phyloP scores from a whole-genome alignment of 1,284 basidiomycete species.

The Trichosporon coremiiforme region DNA sequence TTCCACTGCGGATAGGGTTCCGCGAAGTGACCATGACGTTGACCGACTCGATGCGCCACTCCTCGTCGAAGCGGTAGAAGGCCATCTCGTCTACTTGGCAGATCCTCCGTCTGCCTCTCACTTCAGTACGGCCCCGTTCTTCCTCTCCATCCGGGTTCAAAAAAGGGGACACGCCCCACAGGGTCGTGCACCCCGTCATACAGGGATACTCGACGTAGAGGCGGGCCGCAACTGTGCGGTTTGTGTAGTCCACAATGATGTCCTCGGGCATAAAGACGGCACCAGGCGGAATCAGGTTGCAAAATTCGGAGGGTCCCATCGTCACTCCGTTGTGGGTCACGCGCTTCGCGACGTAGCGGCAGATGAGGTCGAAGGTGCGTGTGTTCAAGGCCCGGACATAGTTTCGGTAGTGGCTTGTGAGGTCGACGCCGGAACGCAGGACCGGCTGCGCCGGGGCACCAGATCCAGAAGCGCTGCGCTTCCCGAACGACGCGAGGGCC shows the following conservation, averaged over 20 bases:
- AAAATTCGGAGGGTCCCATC: conserved; percentile 6
- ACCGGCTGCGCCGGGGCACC: not conserved
- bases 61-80: conserved; percentile 29
- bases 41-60: conserved; percentile 27
- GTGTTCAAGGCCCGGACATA: conserved; percentile 30
- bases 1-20: not conserved
- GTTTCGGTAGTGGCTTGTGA: conserved; percentile 24
- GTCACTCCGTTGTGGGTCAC: conserved; percentile 22
- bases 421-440: conserved; percentile 21
- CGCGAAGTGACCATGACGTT: conserved; percentile 15
- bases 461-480: not conserved
- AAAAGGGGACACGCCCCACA: not conserved
- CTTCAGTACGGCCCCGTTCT: not conserved
- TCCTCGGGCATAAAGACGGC: conserved; percentile 21
- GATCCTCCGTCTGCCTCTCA: not conserved
- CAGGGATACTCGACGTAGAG: conserved; percentile 25
- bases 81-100: conserved; percentile 20
- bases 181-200: not conserved
- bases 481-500: not conserved
- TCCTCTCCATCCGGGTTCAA: not conserved
- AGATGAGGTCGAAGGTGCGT: conserved; percentile 23
- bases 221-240: conserved; percentile 25
- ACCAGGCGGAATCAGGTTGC: conserved; percentile 21
- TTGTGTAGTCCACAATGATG: conserved; percentile 24
- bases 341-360: conserved; percentile 22